phyloP scores from a whole-genome alignment of 495 filamentous ascomycete species.

The Penicillium canariense region DNA sequence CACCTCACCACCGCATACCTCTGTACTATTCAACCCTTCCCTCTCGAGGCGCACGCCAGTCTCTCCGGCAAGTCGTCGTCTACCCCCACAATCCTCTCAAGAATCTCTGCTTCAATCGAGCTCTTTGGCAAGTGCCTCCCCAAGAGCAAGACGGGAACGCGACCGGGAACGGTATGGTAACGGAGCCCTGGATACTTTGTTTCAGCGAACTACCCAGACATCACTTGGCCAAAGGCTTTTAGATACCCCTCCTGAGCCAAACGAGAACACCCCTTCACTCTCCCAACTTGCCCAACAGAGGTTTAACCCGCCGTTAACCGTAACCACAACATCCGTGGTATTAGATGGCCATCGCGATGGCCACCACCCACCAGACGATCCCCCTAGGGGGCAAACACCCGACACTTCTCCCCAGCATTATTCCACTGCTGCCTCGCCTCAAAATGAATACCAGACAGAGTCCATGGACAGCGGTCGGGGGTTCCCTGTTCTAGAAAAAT shows the following conservation, averaged over 20 bases:
- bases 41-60: slow-evolving; percentile 7
- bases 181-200: slow-evolving; percentile 43
- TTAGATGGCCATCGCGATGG: not conserved
- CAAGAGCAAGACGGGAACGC: slow-evolving; percentile 23
- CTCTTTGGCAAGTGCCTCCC: not conserved
- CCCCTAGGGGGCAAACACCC: not conserved
- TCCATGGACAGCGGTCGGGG: slow-evolving; percentile 29
- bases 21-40: slow-evolving; percentile 8
- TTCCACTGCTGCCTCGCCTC: not conserved
- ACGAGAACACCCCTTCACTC: slow-evolving; percentile 16
- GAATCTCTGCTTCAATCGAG: not conserved
- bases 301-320: slow-evolving; percentile 12
- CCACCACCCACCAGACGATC: not conserved
- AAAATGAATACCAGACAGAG: not conserved
- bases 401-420: not conserved
- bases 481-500: slow-evolving; percentile 40
- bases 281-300: slow-evolving; percentile 24
- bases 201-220: slow-evolving; percentile 28
- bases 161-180: slow-evolving; percentile 39
- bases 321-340: not conserved
- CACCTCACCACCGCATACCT: not conserved
- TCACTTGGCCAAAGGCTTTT: slow-evolving; percentile 3
- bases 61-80: slow-evolving; percentile 7
- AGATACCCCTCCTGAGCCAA: not conserved
- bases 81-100: not conserved